Evolutionary conservation across 164 flowering plant genomes (phyloP).

Genomic region (Aristolochia fimbriata): DNA sequence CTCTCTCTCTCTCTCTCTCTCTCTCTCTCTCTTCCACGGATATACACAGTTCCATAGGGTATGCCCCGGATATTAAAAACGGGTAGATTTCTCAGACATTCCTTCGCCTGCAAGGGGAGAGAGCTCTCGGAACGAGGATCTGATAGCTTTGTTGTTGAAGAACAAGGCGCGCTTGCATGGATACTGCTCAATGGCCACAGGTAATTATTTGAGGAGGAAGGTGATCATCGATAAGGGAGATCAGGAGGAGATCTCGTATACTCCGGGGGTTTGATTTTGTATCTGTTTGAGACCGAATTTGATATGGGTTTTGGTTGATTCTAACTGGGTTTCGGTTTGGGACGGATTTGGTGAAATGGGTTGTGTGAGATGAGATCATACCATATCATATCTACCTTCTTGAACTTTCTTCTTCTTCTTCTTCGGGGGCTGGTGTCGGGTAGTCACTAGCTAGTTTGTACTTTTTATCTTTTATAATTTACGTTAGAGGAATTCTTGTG

Average conservation of each 20-base stretch:
- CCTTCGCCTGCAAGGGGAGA: conserved; percentile 1
- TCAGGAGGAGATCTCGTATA: no score
- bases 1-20: conserved; percentile 5
- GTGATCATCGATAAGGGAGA: no score
- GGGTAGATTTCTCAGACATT: conserved; percentile 3
- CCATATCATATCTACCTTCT: no score
- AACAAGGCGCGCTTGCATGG: conserved; percentile 7
- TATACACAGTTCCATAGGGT: not conserved
- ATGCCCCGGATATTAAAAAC: conserved; percentile 2
- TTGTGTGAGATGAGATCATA: not conserved
- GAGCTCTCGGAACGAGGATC: conserved; percentile 7
- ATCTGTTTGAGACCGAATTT: not conserved
- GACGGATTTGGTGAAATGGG: not conserved
- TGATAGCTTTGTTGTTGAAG: not conserved
- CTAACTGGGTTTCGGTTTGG: not conserved
- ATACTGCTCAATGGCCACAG: conserved; percentile 13
- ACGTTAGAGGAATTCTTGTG: not conserved
- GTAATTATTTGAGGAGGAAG: not conserved
- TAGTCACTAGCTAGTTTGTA: no score
- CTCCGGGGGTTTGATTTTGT: not conserved
- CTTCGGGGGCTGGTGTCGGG: not conserved
- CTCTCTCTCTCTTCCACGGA: not conserved
- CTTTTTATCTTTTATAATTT: no score
- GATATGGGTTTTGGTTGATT: not conserved
- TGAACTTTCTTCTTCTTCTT: not conserved